Percentiles rank a stretch among this genome's conserved stretches.
Evolutionary conservation across 192 early-diverging fungal species (phyloP).

Genomic region (Hyaloraphidium curvatum): DNA sequence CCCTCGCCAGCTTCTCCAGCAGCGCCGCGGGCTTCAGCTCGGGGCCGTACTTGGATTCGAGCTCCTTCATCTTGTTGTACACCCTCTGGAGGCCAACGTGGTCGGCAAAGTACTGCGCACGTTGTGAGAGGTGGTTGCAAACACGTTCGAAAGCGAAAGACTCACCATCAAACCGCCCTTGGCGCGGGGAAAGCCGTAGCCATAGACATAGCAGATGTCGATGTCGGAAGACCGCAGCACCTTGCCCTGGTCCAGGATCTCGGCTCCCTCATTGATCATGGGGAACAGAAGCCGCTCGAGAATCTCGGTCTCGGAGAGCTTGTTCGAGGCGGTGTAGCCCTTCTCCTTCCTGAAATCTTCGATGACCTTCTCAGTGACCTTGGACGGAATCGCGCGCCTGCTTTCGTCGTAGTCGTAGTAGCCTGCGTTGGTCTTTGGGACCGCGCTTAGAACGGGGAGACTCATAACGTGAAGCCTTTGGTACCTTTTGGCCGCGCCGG

Average conservation of each 20-base stretch:
- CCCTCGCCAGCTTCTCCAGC: background rate
- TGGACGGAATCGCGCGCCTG: background rate
- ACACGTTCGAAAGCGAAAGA: too few relatives aligned
- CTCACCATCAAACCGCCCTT: too few relatives aligned
- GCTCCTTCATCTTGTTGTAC: background rate
- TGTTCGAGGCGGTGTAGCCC: too few relatives aligned
- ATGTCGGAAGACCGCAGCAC: background rate
- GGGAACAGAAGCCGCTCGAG: background rate
- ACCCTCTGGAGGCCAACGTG: background rate
- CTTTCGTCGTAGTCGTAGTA: background rate
- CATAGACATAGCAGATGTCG: background rate
- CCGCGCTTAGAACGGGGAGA: too few relatives aligned
- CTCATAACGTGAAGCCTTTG: too few relatives aligned
- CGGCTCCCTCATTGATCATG: constrained; percentile 1
- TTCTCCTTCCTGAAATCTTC: constrained; percentile 1
- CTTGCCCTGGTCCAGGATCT: background rate
- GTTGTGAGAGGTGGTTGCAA: too few relatives aligned
- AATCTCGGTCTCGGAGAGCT: background rate
- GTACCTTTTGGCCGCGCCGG: background rate
- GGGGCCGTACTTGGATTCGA: background rate
- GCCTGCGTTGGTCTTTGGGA: too few relatives aligned
- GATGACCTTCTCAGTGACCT: background rate
- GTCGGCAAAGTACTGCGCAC: too few relatives aligned
- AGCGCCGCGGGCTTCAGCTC: background rate
- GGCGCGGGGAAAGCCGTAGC: background rate